Percentiles rank a stretch among this genome's conserved stretches.
phyloP scores from a whole-genome alignment of 257 asterid species.

The Agastache rugosa region DNA sequence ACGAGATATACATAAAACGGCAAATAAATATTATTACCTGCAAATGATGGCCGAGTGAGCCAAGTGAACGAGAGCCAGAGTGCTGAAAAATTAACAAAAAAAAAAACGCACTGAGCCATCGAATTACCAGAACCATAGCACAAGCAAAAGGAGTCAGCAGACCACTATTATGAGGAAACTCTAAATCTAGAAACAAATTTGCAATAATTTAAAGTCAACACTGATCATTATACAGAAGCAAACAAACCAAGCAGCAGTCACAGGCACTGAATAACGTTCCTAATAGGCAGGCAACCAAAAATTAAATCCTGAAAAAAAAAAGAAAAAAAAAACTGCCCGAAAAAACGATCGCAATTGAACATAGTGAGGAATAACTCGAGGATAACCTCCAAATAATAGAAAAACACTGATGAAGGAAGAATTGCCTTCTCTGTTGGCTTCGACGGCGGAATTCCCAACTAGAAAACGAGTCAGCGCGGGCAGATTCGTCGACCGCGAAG shows the following conservation, averaged over 20 bases:
- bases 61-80: constrained; percentile 34
- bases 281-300: neutral
- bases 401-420: neutral
- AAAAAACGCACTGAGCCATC: constrained; percentile 13
- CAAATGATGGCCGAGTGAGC: constrained; percentile 33
- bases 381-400: constrained; percentile 10
- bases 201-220: constrained; percentile 35
- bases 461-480: constrained; percentile 29
- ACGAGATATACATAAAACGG: constrained; percentile 20
- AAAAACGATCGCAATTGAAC: constrained; percentile 40
- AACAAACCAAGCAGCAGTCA: neutral
- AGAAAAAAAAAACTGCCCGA: neutral
- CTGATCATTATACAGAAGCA: constrained; percentile 22
- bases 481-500: constrained; percentile 34
- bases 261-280: constrained; percentile 14
- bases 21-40: constrained; percentile 31
- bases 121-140: constrained; percentile 21
- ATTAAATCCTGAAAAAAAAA: neutral
- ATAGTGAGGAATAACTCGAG: constrained; percentile 8
- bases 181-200: constrained; percentile 33
- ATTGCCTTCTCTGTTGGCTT: constrained; percentile 32
- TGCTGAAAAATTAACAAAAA: constrained; percentile 21
- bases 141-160: neutral
- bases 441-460: constrained; percentile 34
- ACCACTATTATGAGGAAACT: constrained; percentile 7